Base-by-base conservation (phyloP, 2,329 filamentous ascomycete species). In the Fusarium sp. region DNA sequence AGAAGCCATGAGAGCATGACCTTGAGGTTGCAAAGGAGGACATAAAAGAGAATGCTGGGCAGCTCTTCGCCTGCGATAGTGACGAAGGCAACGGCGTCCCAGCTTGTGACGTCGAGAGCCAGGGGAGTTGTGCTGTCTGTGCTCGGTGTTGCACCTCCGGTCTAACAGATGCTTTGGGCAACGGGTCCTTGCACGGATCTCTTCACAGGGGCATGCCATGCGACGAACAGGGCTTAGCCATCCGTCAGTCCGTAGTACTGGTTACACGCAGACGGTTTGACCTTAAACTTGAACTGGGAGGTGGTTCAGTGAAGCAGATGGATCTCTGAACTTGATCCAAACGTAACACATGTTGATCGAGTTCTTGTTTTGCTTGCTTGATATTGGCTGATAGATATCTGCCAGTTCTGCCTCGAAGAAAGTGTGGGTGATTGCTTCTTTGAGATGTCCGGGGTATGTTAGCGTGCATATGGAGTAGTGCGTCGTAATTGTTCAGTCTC, bases 181-280 rank as follows among this genome's bases (percentile, higher is more conserved):
- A 60, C 50, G 64, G 52, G 46, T 49, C 64, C 70, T 74, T 61
- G 56, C 62, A 72, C 71, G 64, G 57, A 71, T 73, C 63, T 63
- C 62, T 64, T 70, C 59, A 22, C 39, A 54, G 50, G 63, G 55
- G 44, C 62, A 62, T 45, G 67, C 73, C 73, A 75, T 75, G 74
- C 69, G 64, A 53, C 64, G 59, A 62, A 59, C 75, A 75, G 65
- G 74, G 75, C 64, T 72, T 56, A 73, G 71, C 62, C 56, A 64
- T 72, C 62, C 50, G 68, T 59, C 56, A 67, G 62, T 60, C 73
- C 69, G 72, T 70, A 61, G 69, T 61, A 44, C 56, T 62, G 74
- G 63, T 47, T 69, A 62, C 59, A 70, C 69, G 45, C 47, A 60
- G 60, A 64, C 50, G 56, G 58, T 46, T 44, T 63, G 62, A 62